Percentiles rank a stretch among this genome's conserved stretches.
These are phyloP conservation scores for Tritrichomonas foetus DNA, from an alignment of 208 protist genomes.

Conservation along the genomic window DNA sequence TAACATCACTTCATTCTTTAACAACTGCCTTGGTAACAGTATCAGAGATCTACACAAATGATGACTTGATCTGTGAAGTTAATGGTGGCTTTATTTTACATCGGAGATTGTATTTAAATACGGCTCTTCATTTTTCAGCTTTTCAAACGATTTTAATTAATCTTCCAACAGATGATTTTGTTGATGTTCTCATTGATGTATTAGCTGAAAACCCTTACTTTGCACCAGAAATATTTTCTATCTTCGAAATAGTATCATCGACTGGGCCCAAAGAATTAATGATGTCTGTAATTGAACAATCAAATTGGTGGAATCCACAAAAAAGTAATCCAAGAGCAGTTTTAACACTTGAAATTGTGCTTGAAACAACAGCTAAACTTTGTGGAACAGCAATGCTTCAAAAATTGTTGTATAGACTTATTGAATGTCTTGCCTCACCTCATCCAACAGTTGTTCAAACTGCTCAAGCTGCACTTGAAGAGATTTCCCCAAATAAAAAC, in stretches of 20 bases:
- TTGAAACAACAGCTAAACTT: neutral
- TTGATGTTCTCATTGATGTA: conserved; percentile 26
- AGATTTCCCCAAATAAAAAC: neutral
- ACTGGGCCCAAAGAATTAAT: neutral
- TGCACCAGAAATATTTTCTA: conserved; percentile 4
- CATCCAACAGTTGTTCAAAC: neutral
- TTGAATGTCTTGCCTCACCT: conserved; percentile 18
- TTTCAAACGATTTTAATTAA: neutral
- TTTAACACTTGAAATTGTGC: neutral
- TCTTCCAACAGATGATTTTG: neutral
- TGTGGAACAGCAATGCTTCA: neutral
- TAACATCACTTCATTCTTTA: neutral
- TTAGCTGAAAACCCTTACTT: neutral
- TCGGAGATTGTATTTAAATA: neutral
- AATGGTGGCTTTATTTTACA: neutral
- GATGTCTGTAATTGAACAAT: neutral
- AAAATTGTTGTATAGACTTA: neutral
- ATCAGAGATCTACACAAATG: neutral
- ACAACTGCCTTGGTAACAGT: neutral
- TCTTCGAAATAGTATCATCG: neutral
- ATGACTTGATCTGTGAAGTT: neutral
- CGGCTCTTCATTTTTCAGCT: neutral
- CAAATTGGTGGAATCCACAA: conserved; percentile 8
- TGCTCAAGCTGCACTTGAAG: neutral
- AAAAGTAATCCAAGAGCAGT: neutral